Evolutionary conservation across 257 asterid species (phyloP), one percentile per base, ranked within the genome.

Genomic region (Marsdenia floribunda): DNA sequence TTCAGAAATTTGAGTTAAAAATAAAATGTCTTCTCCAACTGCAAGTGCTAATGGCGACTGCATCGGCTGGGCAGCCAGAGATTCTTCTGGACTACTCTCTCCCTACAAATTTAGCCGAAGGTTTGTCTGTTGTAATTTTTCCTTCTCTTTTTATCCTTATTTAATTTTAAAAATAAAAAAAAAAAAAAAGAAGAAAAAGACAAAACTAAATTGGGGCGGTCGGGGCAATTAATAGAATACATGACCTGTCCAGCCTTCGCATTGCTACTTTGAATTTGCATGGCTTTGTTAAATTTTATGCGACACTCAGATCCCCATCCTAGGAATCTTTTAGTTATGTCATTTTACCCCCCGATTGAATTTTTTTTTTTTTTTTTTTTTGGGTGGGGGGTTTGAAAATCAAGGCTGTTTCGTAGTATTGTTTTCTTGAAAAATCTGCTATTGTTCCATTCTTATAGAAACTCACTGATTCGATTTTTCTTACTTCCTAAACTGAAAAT

Each of bases 21-120:
- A 54, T 38, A 22, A 78, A 57, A 89, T 87, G 91, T 80, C 73
- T 69, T 73, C 79, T 55, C 18, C 54, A 44, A 44, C 49, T 73
- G 79, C 81, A 66, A 71, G 44, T 70, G 76, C 52, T 14, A 71
- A 66, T 10, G 84, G 76, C 64, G 84, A 91, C 49, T 93, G 98
- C 82, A 85, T 81, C 61, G 96, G 89, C 47, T 93, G 93, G 91
- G 97, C 97, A 8, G 97, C 98, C 3, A 84, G 91, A 75, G 97
- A 93, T 78, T 78, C 93, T 6, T 91, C 97, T 29, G 97, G 98
- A 33, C 44, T 82, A 66, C 93, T 93, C 72, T 93, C 97, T 15
- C 97, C 97, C 64, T 93, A 84, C 79, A 76, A 71, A 63, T 93
- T 93, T 85, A 78, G 77, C 50, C 92, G 97, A 84, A 88, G 98